Evolutionary conservation across 768 basidiomycete species (phyloP).

Genomic region (Trichaptum fuscoviolaceum): DNA sequence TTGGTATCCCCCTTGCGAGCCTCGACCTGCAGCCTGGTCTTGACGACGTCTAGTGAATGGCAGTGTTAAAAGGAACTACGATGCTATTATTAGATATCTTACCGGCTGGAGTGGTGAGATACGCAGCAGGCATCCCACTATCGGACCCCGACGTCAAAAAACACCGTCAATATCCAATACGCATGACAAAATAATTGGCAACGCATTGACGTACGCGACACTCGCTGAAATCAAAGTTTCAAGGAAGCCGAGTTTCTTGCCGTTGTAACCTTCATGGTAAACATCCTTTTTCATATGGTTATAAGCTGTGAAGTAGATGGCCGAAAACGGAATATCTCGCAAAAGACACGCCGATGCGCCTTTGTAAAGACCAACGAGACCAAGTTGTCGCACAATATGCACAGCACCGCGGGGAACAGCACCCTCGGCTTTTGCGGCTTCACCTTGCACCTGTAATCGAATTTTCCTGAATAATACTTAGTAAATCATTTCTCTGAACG

Average conservation of each 20-base stretch:
- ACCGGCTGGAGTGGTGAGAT: slow-evolving; percentile 90
- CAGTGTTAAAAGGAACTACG: slow-evolving; percentile 15
- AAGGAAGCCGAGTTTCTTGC: slow-evolving; percentile 85
- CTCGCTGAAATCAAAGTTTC: slow-evolving; percentile 84
- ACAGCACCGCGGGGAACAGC: slow-evolving; percentile 77
- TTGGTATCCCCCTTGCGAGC: slow-evolving; percentile 84
- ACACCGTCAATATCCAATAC: slow-evolving; percentile 9
- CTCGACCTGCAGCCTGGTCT: slow-evolving; percentile 94
- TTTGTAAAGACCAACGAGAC: slow-evolving; percentile 87
- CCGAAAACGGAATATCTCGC: slow-evolving; percentile 96
- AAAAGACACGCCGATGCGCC: slow-evolving; percentile 91
- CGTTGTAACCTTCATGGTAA: slow-evolving; percentile 93
- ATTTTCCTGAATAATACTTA: slow-evolving; percentile 64
- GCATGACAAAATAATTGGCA: slow-evolving; percentile 9
- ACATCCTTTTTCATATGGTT: slow-evolving; percentile 88
- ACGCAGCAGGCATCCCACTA: slow-evolving; percentile 97
- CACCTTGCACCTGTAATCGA: slow-evolving; percentile 91
- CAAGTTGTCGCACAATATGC: slow-evolving; percentile 91
- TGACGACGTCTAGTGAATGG: slow-evolving; percentile 75
- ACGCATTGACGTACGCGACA: slow-evolving; percentile 56
- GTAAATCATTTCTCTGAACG: neutral
- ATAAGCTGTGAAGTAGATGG: slow-evolving; percentile 87
- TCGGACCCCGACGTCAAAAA: slow-evolving; percentile 27
- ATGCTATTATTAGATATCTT: slow-evolving; percentile 16
- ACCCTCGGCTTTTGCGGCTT: slow-evolving; percentile 84